These are phyloP conservation scores for Calamus simplicifolius DNA, from an alignment of 176 grass and related monocot species.

Conservation along the genomic window DNA sequence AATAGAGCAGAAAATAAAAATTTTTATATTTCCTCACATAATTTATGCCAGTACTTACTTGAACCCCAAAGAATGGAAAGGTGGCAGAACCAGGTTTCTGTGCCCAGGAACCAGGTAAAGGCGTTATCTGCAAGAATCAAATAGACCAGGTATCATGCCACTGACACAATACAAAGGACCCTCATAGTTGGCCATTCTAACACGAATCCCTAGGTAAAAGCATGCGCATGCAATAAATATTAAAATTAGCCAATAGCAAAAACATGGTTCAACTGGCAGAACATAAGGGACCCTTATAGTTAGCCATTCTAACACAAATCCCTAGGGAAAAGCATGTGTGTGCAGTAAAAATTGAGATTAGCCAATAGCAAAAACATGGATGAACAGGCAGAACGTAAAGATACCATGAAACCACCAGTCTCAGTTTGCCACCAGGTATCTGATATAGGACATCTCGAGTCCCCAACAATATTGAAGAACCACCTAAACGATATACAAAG, in stretches of 20 bases:
- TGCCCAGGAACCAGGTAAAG: constrained; percentile 88
- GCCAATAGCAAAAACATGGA: too few species aligned
- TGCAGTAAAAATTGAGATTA: too few species aligned
- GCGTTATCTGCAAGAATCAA: constrained; percentile 59
- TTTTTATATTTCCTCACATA: too few species aligned
- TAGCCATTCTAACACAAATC: too few species aligned
- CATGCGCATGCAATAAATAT: too few species aligned
- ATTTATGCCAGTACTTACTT: constrained; percentile 39
- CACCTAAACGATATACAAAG: constrained; percentile 46
- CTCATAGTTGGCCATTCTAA: too few species aligned
- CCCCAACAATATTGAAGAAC: constrained; percentile 83
- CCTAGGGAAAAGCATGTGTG: too few species aligned
- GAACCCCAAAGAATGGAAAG: constrained; percentile 91
- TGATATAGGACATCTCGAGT: constrained; percentile 85
- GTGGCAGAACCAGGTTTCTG: constrained; percentile 97
- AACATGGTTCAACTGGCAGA: not conserved
- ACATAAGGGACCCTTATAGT: not conserved
- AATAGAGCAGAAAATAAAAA: not conserved
- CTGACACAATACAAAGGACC: not conserved
- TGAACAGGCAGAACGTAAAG: constrained; percentile 1
- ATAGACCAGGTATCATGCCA: constrained; percentile 7
- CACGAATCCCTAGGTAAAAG: too few species aligned
- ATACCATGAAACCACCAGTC: constrained; percentile 98
- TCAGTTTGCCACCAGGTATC: constrained; percentile 99
- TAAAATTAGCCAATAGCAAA: too few species aligned